Conservation (phyloP, 352 stramenopile species). For the Elongisporangium undulatum region DNA sequence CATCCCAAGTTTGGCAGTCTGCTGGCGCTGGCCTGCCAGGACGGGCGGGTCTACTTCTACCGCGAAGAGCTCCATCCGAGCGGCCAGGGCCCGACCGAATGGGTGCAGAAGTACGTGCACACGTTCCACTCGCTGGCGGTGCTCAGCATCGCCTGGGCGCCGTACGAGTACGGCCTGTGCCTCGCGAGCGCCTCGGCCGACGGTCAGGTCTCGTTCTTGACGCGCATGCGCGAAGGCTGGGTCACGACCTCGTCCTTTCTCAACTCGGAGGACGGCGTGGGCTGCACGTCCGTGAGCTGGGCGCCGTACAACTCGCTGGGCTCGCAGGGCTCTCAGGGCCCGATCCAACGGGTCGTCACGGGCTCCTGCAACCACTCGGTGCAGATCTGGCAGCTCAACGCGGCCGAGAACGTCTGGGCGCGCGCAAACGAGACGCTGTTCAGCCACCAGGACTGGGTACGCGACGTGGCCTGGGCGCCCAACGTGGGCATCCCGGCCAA, state of each 20-base stretch:
- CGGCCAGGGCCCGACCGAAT: conserved; percentile 50
- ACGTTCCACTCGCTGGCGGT: conserved; percentile 65
- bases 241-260: conserved; percentile 68
- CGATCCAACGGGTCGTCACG: conserved; percentile 71
- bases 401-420: conserved; percentile 30
- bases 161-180: conserved; percentile 85
- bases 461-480: conserved; percentile 77
- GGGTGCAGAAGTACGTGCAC: conserved; percentile 75
- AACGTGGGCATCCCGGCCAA: conserved; percentile 84
- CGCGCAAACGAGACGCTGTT: conserved; percentile 40
- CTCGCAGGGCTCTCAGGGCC: conserved; percentile 54
- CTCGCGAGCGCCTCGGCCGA: conserved; percentile 76
- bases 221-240: conserved; percentile 78
- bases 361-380: conserved; percentile 61
- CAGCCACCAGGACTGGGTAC: conserved; percentile 80
- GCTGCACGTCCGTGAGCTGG: conserved; percentile 80
- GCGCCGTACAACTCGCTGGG: conserved; percentile 86
- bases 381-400: conserved; percentile 56
- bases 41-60: conserved; percentile 86
- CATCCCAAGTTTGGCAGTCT: conserved; percentile 84
- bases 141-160: conserved; percentile 80
- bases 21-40: conserved; percentile 69
- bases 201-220: conserved; percentile 82
- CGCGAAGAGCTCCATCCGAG: conserved; percentile 70
- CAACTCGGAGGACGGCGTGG: conserved; percentile 69